A percentile compares a stretch with the other conserved stretches of the same genome.
Evolutionary conservation across 805 yeast species (phyloP).

Genomic region (Hemisphaericaspora nanyangensis): DNA sequence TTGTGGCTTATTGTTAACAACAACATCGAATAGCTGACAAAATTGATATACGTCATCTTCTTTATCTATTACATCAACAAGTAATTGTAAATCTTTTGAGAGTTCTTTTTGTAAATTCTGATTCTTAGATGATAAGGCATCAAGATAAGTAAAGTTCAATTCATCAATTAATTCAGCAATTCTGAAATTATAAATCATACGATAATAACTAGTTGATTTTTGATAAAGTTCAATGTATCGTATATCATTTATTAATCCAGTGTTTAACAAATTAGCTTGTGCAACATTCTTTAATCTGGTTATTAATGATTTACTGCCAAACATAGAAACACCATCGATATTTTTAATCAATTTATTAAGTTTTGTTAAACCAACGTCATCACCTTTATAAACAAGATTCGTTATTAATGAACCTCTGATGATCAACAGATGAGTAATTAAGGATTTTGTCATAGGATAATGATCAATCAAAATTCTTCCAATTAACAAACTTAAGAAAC

Average conservation of each 20-base stretch:
- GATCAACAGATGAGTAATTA: slow-evolving; percentile 22
- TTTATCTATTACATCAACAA: slow-evolving; percentile 8
- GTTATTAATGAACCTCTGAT: slow-evolving; percentile 22
- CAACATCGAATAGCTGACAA: slow-evolving; percentile 20
- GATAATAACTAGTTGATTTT: slow-evolving; percentile 19
- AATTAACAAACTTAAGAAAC: slow-evolving; percentile 26
- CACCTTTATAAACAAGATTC: slow-evolving; percentile 29
- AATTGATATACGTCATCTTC: slow-evolving; percentile 13
- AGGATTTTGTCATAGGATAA: slow-evolving; percentile 15
- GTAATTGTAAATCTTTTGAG: slow-evolving; percentile 9
- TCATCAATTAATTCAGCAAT: slow-evolving; percentile 30
- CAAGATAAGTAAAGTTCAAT: slow-evolving; percentile 27
- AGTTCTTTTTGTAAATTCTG: slow-evolving; percentile 11
- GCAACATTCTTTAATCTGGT: slow-evolving; percentile 26
- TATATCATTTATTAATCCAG: slow-evolving; percentile 19
- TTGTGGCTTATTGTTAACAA: slow-evolving; percentile 16
- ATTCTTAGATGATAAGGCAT: slow-evolving; percentile 6
- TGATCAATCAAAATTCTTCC: slow-evolving; percentile 23
- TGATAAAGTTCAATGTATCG: slow-evolving; percentile 29
- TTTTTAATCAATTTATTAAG: slow-evolving; percentile 23
- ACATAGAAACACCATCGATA: slow-evolving; percentile 28
- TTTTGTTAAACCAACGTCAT: slow-evolving; percentile 16
- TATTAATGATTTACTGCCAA: slow-evolving; percentile 23
- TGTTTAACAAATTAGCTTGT: slow-evolving; percentile 19
- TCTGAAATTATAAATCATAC: slow-evolving; percentile 32